Percentiles rank a stretch among this genome's conserved stretches.
Conservation (phyloP, 2,329 filamentous ascomycete genomes). For the Aspergillus sergii region DNA sequence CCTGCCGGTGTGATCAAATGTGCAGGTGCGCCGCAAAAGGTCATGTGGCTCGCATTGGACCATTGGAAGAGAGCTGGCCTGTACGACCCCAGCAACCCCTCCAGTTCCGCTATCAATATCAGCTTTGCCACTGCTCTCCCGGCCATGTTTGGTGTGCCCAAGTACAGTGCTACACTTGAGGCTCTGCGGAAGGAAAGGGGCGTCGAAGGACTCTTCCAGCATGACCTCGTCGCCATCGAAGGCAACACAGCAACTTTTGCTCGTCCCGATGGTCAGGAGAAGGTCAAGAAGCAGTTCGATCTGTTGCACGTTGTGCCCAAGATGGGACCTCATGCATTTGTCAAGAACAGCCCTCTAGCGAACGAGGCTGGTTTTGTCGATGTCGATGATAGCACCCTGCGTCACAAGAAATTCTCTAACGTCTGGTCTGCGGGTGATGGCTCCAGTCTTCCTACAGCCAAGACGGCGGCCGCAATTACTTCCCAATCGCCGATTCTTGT, state of each 20-base stretch:
- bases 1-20: slow-evolving; percentile 63
- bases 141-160: slow-evolving; percentile 63
- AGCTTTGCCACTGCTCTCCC: slow-evolving; percentile 60
- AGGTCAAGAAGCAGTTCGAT: slow-evolving; percentile 55
- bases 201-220: slow-evolving; percentile 62
- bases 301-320: slow-evolving; percentile 61
- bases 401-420: slow-evolving; percentile 58
- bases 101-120: slow-evolving; percentile 53
- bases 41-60: slow-evolving; percentile 64
- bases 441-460: slow-evolving; percentile 61
- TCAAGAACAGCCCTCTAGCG: slow-evolving; percentile 57
- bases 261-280: slow-evolving; percentile 45
- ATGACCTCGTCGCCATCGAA: slow-evolving; percentile 57
- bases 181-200: slow-evolving; percentile 56
- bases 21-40: slow-evolving; percentile 63
- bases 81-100: slow-evolving; percentile 47
- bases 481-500: slow-evolving; percentile 56
- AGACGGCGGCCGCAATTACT: slow-evolving; percentile 58
- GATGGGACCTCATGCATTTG: slow-evolving; percentile 60
- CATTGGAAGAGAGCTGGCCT: slow-evolving; percentile 59
- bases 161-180: slow-evolving; percentile 60
- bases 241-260: slow-evolving; percentile 58
- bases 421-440: slow-evolving; percentile 64
- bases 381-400: slow-evolving; percentile 56
- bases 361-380: slow-evolving; percentile 62